These are phyloP conservation scores for Pisolithus tinctorius DNA, from an alignment of 768 basidiomycete genomes.

Conservation along the genomic window DNA sequence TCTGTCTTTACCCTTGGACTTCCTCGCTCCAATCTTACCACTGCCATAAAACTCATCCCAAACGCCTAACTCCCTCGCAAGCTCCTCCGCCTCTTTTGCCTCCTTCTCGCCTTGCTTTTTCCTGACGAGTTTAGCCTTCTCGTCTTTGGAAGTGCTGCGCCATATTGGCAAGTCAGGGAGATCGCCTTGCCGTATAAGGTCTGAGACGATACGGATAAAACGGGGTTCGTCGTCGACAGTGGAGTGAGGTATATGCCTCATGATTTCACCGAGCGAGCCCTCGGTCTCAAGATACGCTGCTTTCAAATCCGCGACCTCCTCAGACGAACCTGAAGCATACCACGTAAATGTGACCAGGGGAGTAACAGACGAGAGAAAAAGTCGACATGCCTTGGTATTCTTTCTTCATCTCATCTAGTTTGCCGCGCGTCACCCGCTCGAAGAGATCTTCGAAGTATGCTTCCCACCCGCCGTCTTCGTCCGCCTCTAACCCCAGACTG, in stretches of 20 bases:
- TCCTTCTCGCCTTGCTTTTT: slow-evolving; percentile 72
- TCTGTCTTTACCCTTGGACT: slow-evolving; percentile 48
- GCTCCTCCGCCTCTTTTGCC: slow-evolving; percentile 74
- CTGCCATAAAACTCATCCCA: slow-evolving; percentile 92
- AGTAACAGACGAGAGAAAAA: background rate
- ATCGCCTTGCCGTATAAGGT: slow-evolving; percentile 54
- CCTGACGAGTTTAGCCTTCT: slow-evolving; percentile 69
- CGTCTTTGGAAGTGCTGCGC: slow-evolving; percentile 68
- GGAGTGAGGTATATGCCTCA: slow-evolving; percentile 83
- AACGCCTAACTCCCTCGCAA: slow-evolving; percentile 83
- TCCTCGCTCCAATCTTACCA: slow-evolving; percentile 58
- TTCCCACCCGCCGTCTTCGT: slow-evolving; percentile 83
- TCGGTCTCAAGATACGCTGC: slow-evolving; percentile 61
- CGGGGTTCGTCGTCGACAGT: slow-evolving; percentile 80
- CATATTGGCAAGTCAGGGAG: slow-evolving; percentile 55
- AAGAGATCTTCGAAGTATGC: slow-evolving; percentile 91
- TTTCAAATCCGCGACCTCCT: slow-evolving; percentile 78
- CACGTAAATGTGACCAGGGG: slow-evolving; percentile 1
- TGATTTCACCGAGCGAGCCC: slow-evolving; percentile 77
- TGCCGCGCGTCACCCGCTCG: slow-evolving; percentile 77
- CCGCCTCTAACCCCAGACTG: slow-evolving; percentile 58
- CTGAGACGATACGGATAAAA: slow-evolving; percentile 63
- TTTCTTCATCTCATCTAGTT: slow-evolving; percentile 89
- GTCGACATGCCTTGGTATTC: slow-evolving; percentile 75
- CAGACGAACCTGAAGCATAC: slow-evolving; percentile 58